Evolutionary conservation across 495 filamentous ascomycete species (phyloP).

Genomic region (Coniosporium apollinis): DNA sequence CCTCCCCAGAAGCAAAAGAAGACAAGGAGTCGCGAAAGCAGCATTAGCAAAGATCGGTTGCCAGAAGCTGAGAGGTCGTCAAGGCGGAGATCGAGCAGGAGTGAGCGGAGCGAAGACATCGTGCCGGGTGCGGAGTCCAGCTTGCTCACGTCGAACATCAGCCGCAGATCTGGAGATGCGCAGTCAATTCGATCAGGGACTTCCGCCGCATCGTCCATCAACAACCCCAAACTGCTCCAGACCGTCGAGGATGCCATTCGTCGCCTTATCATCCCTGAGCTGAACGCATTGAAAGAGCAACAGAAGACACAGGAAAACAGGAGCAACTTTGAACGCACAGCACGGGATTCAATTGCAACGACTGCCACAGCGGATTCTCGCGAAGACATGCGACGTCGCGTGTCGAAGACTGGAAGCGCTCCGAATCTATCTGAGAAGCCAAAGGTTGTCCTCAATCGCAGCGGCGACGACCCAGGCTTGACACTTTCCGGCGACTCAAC

Average conservation of each 20-base stretch:
- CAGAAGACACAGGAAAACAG: slow-evolving; percentile 49
- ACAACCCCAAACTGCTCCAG: slow-evolving; percentile 88
- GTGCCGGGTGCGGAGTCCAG: slow-evolving; percentile 59
- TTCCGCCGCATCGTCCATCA: slow-evolving; percentile 76
- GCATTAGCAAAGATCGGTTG: slow-evolving; percentile 37
- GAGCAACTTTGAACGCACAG: slow-evolving; percentile 37
- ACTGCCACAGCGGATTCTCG: slow-evolving; percentile 40
- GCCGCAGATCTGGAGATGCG: slow-evolving; percentile 53
- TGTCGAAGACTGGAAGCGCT: slow-evolving; percentile 53
- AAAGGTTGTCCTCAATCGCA: slow-evolving; percentile 44
- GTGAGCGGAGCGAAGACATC: slow-evolving; percentile 44
- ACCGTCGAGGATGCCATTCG: slow-evolving; percentile 94
- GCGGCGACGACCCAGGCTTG: slow-evolving; percentile 41
- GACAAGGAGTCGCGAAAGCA: slow-evolving; percentile 36
- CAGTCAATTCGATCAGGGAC: slow-evolving; percentile 60
- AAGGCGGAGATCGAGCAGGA: slow-evolving; percentile 38
- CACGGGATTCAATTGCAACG: slow-evolving; percentile 37
- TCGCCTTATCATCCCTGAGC: slow-evolving; percentile 76
- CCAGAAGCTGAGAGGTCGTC: background rate
- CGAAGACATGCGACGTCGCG: slow-evolving; percentile 38
- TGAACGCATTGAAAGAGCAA: slow-evolving; percentile 79
- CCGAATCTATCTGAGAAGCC: slow-evolving; percentile 48
- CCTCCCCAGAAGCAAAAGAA: slow-evolving; percentile 31
- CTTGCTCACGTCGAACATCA: slow-evolving; percentile 52
- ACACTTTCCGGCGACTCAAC: slow-evolving; percentile 38